Conservation (phyloP, 441 rosid species). For the Sinapis alba region DNA sequence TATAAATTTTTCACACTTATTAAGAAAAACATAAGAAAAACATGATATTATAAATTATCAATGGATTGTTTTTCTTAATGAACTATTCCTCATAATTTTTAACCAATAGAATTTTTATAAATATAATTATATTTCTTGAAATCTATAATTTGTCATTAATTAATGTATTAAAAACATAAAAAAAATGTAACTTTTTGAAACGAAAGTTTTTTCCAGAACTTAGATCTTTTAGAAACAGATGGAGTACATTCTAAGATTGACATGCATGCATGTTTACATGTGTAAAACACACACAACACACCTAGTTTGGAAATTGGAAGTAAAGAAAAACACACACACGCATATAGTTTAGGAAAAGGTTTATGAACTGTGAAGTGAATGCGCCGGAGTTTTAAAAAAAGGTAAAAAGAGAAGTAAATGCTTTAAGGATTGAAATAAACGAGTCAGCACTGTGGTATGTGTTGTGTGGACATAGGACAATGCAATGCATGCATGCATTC, state of each 20-base stretch:
- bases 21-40: too few species aligned
- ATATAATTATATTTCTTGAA: too few species aligned
- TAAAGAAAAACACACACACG: neutral
- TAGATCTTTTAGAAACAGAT: too few species aligned
- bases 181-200: too few species aligned
- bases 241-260: neutral
- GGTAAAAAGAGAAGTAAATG: constrained; percentile 15
- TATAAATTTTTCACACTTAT: too few species aligned
- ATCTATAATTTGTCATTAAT: too few species aligned
- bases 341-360: constrained; percentile 14
- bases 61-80: too few species aligned
- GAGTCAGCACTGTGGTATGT: constrained; percentile 32
- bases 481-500: constrained; percentile 49
- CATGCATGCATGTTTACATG: neutral
- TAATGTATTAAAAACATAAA: too few species aligned
- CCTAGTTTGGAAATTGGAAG: neutral
- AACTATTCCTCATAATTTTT: too few species aligned
- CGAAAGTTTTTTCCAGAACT: too few species aligned
- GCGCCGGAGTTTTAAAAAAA: neutral
- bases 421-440: constrained; percentile 23
- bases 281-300: neutral
- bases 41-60: too few species aligned
- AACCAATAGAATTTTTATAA: too few species aligned
- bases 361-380: neutral
- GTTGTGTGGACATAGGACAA: constrained; percentile 31